Base-by-base conservation (phyloP, 257 asterid species). In the Solanum rostratum region DNA sequence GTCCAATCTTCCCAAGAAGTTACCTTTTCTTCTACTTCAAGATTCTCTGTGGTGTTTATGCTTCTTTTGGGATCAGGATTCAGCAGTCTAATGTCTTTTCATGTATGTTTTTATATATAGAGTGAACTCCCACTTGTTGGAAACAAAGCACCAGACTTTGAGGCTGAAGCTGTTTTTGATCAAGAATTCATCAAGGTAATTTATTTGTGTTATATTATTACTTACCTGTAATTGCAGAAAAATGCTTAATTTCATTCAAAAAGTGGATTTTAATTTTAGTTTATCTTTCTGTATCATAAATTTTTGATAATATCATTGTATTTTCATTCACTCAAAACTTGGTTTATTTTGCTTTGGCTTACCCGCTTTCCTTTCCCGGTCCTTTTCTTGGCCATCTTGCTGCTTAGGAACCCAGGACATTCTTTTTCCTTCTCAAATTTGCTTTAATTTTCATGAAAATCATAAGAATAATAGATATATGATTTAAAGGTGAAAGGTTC, bases 151-250 rank as follows among this genome's bases (percentile, higher is more conserved):
- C 98, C 99, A 6, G 98, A 96, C 84, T 96, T 96, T 73, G 99
- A 95, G 89, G 99, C 99, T 1, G 98, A 95, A 88, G 98, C 99
- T 85, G 98, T 96, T 83, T 96, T 93, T 55, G 99, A 96, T 86
- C 99, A 95, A 89, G 98, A 96, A 82, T 93, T 96, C 82, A 88
- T 93, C 79, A 89, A 91, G 88, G 98, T 96, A 87, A 70, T 83
- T 22, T 39, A 46, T 53, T 49, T 33, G 10, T 76, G 81, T 22
- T 13, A n/a, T 13, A 43, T 13, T 73, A 22, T 49, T 18, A 12
- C n/a, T 45, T 41, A 46, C 50, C 2, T 46, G 16, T 45, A 20
- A 7, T 63, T 79, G 22, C 24, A 5, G 9, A 60, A 59, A 65
- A 43, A 43, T 71, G 20, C 80, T n/a, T 71, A n/a, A 71, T 71